These are phyloP conservation scores for Suzukiozyma palmioleophila DNA, from an alignment of 1,139 yeast species.

Conservation along the genomic window DNA sequence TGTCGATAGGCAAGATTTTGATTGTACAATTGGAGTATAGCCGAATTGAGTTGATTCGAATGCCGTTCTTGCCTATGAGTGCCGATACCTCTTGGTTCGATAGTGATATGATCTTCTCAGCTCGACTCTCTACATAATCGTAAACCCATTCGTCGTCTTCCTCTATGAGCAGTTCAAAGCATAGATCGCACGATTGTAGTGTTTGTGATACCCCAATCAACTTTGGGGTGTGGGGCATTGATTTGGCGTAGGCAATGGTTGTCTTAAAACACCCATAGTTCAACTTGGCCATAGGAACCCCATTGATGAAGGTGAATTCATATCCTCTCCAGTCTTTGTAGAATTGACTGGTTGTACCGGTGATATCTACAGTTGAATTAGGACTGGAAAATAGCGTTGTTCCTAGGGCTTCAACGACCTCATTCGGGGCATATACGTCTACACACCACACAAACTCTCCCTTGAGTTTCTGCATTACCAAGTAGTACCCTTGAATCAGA, in stretches of 20 bases:
- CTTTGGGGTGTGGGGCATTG: background rate
- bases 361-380: background rate
- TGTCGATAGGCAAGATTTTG: constrained; percentile 16
- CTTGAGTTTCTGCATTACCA: background rate
- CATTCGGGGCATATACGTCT: background rate
- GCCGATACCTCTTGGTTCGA: constrained; percentile 21
- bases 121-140: too few relatives aligned
- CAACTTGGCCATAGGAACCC: background rate
- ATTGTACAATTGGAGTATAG: constrained; percentile 25
- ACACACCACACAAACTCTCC: background rate
- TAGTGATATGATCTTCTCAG: background rate
- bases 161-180: too few relatives aligned
- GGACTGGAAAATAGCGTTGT: background rate
- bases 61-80: constrained; percentile 26
- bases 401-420: background rate
- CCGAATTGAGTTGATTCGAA: constrained; percentile 21
- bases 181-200: background rate
- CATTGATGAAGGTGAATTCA: background rate
- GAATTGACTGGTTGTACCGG: background rate
- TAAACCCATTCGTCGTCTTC: too few relatives aligned
- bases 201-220: background rate
- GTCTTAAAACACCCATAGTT: background rate
- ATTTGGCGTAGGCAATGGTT: background rate
- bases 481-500: background rate
- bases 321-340: background rate